Base-by-base conservation (phyloP, 306 rosid species). In the Fragaria ananassa region DNA sequence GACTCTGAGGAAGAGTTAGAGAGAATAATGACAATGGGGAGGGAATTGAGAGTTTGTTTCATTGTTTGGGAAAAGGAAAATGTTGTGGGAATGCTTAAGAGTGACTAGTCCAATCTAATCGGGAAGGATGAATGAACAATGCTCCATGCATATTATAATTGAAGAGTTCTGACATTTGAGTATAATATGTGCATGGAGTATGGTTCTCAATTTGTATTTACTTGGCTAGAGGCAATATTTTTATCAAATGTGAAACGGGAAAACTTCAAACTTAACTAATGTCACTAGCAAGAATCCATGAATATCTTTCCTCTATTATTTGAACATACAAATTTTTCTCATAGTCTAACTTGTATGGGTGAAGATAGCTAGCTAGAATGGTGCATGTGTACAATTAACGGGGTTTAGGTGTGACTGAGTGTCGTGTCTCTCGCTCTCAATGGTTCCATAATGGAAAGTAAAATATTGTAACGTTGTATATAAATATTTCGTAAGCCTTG, bases 281-380 rank as follows among this genome's bases (percentile, higher is more conserved):
- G 76, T 41, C 76, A 15, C 68, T 41, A 73, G 18, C 27, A 57
- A 73, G 68, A 73, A 73, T 73, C 76, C 68, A 73, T 57, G 25
- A 17, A 41, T 57, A 23, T 73, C 68, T 73, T 58, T 7, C 7
- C 42, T 39, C 62, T 54, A 42, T 41, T n/a, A 41, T 41, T n/a
- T 41, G 71, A 18, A 21, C 29, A 19, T 0, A n/a, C 10, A 9
- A 18, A 10, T 42, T 67, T n/a, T 42, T 67, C 14, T 1, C 0
- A 31, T 31, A 67, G 14, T 21, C 13, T 67, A 42, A 67, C 47
- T 14, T 35, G 46, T 35, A 64, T 17, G 46, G 45, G 69, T 37
- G 46, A 65, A 41, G 10, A 15, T 64, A 63, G 44, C 23, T 63
- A 64, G 69, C 15, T 64, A 35, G 42, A 62, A 31, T 14, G 64